Conservation (phyloP, 768 basidiomycete species). For the Rhodotorula babjevae region DNA sequence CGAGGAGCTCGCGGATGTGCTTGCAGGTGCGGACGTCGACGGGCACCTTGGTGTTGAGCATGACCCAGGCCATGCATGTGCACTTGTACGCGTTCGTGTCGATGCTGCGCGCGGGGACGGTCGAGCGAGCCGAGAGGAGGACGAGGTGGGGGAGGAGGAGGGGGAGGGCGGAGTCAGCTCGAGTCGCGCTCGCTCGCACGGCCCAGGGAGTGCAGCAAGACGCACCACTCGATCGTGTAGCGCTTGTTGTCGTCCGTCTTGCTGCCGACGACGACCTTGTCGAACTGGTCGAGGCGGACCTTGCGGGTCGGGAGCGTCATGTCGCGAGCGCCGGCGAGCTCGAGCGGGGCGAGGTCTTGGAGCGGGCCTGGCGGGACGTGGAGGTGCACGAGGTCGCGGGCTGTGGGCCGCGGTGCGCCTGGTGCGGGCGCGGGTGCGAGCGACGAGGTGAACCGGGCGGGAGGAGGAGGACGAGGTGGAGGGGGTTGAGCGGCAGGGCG, state of each 20-base stretch:
- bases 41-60: not conserved
- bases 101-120: not conserved
- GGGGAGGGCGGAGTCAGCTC: not conserved
- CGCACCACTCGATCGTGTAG: conserved; percentile 9
- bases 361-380: not conserved
- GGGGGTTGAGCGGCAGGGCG: too few relatives aligned
- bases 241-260: not conserved
- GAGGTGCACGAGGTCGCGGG: not conserved
- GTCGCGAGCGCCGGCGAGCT: not conserved
- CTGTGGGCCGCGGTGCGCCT: not conserved
- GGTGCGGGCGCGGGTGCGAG: too few relatives aligned
- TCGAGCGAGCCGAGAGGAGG: not conserved
- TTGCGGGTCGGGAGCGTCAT: not conserved
- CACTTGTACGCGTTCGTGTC: conserved; percentile 17
- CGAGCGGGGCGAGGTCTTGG: not conserved
- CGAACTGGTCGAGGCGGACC: not conserved
- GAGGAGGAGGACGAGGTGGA: too few relatives aligned
- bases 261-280: not conserved
- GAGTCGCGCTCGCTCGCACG: too few relatives aligned
- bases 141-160: not conserved
- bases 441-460: too few relatives aligned
- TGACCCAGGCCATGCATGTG: conserved; percentile 17
- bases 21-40: conserved; percentile 31
- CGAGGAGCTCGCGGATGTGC: conserved; percentile 27
- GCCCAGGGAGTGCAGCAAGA: too few relatives aligned